Conservation (phyloP, 306 rosid species). For the Betula pendula region DNA sequence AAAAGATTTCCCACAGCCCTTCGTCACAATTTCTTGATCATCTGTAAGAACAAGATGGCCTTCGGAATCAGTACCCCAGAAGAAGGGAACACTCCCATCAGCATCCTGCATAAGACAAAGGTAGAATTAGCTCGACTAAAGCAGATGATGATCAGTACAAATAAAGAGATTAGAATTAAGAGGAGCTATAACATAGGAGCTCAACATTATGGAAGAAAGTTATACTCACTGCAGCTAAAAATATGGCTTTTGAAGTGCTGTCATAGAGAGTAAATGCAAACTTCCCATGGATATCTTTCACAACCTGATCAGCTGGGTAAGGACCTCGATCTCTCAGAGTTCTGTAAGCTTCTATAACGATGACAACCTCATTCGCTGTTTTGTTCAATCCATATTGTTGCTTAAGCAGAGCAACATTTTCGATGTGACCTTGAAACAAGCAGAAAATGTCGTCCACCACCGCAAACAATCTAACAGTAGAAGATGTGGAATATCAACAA, state of each 20-base stretch:
- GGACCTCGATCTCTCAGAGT: constrained; percentile 98
- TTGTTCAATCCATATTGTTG: constrained; percentile 96
- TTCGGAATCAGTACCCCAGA: constrained; percentile 95
- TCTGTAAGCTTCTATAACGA: constrained; percentile 86
- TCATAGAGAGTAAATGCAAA: constrained; percentile 79
- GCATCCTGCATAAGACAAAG: constrained; percentile 52
- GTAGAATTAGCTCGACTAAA: constrained; percentile 10
- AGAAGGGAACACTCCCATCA: constrained; percentile 85
- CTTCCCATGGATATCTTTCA: constrained; percentile 93
- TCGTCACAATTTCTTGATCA: constrained; percentile 56
- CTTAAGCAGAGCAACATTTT: constrained; percentile 79
- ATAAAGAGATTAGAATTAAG: neutral
- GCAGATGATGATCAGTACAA: constrained; percentile 16
- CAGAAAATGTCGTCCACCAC: constrained; percentile 99
- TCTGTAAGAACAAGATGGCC: constrained; percentile 82
- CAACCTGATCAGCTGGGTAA: constrained; percentile 90
- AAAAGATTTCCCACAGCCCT: constrained; percentile 88
- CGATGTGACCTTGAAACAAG: constrained; percentile 92
- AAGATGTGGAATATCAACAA: neutral
- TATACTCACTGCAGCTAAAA: constrained; percentile 75
- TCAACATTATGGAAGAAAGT: neutral
- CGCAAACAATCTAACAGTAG: constrained; percentile 67
- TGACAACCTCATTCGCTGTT: constrained; percentile 80
- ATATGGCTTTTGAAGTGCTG: constrained; percentile 58
- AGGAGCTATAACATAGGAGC: constrained; percentile 3